Evolutionary conservation across 768 basidiomycete species (phyloP), one percentile per base, ranked within the genome.

Genomic region (Boletellus emodensis): DNA sequence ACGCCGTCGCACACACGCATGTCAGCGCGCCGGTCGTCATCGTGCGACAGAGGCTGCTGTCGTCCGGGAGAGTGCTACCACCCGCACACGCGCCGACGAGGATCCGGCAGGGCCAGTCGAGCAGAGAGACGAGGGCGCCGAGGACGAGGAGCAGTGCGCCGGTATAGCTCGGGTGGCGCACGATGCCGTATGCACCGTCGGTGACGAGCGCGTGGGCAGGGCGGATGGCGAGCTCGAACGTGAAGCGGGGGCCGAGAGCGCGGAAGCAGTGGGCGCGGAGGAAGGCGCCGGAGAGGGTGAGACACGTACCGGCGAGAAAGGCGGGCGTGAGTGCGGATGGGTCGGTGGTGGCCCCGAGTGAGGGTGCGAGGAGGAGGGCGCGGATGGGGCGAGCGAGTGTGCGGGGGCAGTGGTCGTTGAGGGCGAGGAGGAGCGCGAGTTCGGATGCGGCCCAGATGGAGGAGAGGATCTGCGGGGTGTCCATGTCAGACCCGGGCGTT

Each of bases 81-180:
- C 36, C n/a, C 12, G 4, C 12, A 34, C 46, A 40, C 17, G 12
- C 39, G 6, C 18, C 10, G 14, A 7, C 20, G n/a, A 20, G 30
- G 3, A 40, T 17, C 46, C 38, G 40, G 3, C 24, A 46, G 3
- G 22, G 24, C 6, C n/a, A 45, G 20, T 56, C 55, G 15, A 61
- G 26, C 10, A 51, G 9, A 13, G 49, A 55, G 1, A 59, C 8
- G 0, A 51, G 0, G 33, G 36, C 34, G 0, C 64, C 63, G 0
- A 51, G 0, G 6, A 11, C 15, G n/a, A 54, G 15, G 7, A 3
- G 15, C 0, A 45, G 0, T 0, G 1, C 6, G 3, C 48, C 67
- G 1, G 56, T 57, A 37, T 71, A 69, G 17, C 60, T 60, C 6
- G 69, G 69, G 51, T 71, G 69, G 1, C 69, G 61, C 4, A 71